phyloP scores from a whole-genome alignment of 768 basidiomycete genomes.

The Boletus patriciae region DNA sequence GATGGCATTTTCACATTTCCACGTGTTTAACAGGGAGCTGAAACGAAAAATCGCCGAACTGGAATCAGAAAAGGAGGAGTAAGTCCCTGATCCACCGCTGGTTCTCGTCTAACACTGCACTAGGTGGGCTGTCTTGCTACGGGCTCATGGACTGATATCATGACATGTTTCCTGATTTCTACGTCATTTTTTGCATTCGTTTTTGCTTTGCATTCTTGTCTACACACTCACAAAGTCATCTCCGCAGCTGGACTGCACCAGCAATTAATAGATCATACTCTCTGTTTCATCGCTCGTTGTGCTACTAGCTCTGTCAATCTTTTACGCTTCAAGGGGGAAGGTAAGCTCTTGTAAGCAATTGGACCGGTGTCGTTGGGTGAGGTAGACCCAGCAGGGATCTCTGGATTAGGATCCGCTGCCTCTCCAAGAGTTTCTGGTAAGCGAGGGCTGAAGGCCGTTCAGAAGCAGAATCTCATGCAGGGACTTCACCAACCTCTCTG shows the following conservation, averaged over 20 bases:
- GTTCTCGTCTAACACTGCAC: conserved; percentile 13
- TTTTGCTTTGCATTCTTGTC: conserved; percentile 20
- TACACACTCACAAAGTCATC: conserved; percentile 22
- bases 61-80: conserved; percentile 82
- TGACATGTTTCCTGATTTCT: conserved; percentile 26
- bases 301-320: conserved; percentile 13
- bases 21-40: conserved; percentile 49
- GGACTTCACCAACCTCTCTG: conserved; percentile 14
- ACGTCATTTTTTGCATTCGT: conserved; percentile 17
- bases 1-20: not conserved
- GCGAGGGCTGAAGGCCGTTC: conserved; percentile 4
- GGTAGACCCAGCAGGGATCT: not conserved
- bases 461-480: conserved; percentile 3
- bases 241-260: conserved; percentile 21
- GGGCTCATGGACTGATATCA: conserved; percentile 45
- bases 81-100: conserved; percentile 30
- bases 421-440: conserved; percentile 1
- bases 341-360: conserved; percentile 18
- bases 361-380: not conserved
- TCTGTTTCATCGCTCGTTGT: conserved; percentile 11
- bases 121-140: conserved; percentile 70
- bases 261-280: conserved; percentile 11
- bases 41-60: conserved; percentile 68
- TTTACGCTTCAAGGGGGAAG: conserved; percentile 26
- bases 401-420: conserved; percentile 4